Conservation (phyloP, 2,329 filamentous ascomycete species). For the Sporothrix euskadiensis region DNA sequence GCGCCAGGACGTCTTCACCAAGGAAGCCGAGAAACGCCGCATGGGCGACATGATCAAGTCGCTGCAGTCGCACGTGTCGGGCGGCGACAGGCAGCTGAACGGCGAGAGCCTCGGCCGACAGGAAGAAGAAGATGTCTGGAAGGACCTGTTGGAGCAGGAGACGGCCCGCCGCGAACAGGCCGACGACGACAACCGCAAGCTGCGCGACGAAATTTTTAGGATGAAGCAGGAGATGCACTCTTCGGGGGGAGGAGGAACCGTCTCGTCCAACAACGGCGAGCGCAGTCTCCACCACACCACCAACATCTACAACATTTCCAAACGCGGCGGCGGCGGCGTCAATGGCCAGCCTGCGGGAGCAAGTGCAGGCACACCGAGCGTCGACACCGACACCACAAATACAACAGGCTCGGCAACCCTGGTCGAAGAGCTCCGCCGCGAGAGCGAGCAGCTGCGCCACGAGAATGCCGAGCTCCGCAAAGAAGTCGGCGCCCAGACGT, state of each 20-base stretch:
- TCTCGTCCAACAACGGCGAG: slow-evolving; percentile 10
- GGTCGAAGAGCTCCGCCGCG: slow-evolving; percentile 71
- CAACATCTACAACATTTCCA: slow-evolving; percentile 66
- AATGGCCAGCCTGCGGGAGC: not conserved
- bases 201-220: slow-evolving; percentile 81
- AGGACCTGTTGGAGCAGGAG: slow-evolving; percentile 90
- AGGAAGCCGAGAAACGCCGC: slow-evolving; percentile 82
- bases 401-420: slow-evolving; percentile 61
- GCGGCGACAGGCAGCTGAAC: slow-evolving; percentile 51
- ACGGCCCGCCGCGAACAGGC: slow-evolving; percentile 84
- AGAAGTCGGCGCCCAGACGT: slow-evolving; percentile 92
- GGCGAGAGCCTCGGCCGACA: slow-evolving; percentile 52
- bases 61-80: slow-evolving; percentile 49
- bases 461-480: slow-evolving; percentile 91
- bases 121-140: slow-evolving; percentile 82
- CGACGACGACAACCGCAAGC: slow-evolving; percentile 80
- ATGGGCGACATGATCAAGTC: slow-evolving; percentile 75
- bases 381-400: slow-evolving; percentile 39
- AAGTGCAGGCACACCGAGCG: not conserved
- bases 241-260: not conserved
- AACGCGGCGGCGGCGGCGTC: slow-evolving; percentile 48
- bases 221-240: slow-evolving; percentile 60
- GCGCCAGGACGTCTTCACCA: slow-evolving; percentile 71
- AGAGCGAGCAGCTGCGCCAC: slow-evolving; percentile 75
- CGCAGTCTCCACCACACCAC: slow-evolving; percentile 57